Conservation (phyloP, 176 grass and related monocot genomes). For the Avena atlantica region DNA sequence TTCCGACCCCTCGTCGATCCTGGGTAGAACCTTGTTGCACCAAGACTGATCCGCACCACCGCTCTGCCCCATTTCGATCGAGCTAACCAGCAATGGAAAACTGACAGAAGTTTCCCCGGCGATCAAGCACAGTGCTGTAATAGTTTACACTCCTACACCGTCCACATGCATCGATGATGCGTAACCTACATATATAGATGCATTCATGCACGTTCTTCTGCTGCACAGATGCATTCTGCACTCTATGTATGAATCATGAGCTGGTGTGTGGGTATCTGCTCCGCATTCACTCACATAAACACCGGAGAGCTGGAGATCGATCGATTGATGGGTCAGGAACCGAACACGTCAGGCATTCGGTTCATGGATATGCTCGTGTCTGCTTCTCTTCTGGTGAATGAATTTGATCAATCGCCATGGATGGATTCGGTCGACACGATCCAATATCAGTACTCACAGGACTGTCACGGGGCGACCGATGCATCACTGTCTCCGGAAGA, state of each 20-base stretch:
- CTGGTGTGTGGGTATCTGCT: not conserved
- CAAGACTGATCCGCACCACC: not conserved
- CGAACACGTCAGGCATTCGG: not conserved
- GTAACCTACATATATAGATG: not conserved
- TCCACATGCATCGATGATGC: slow-evolving; percentile 1
- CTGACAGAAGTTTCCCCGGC: no score
- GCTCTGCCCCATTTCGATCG: not conserved
- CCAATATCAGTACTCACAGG: no score
- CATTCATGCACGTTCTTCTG: not conserved
- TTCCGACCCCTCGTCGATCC: slow-evolving; percentile 35
- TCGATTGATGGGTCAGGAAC: not conserved
- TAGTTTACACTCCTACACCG: not conserved
- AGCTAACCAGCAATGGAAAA: no score
- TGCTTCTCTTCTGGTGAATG: not conserved
- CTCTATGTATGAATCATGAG: not conserved
- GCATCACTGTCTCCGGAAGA: not conserved
- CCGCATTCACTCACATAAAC: not conserved
- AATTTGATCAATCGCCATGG: not conserved
- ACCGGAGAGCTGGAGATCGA: not conserved
- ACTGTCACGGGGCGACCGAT: not conserved
- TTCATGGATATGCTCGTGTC: not conserved
- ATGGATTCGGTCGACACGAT: not conserved
- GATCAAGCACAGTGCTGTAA: no score
- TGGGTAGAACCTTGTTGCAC: slow-evolving; percentile 25
- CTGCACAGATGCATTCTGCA: not conserved